These are phyloP conservation scores for Penicillium sp. DNA, from an alignment of 2,329 filamentous ascomycete species.

Conservation along the genomic window DNA sequence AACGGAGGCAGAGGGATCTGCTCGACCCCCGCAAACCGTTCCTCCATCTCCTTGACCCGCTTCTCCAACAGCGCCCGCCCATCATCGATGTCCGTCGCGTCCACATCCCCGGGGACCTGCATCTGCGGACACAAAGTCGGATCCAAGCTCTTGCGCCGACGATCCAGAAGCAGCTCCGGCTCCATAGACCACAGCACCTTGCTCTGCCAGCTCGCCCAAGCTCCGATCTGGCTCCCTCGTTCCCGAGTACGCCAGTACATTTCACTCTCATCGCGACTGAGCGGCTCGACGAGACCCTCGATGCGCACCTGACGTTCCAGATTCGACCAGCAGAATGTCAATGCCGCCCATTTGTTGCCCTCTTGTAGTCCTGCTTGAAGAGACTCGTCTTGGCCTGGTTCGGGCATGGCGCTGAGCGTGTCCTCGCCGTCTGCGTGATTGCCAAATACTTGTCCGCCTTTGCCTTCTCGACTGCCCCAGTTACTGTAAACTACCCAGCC, in stretches of 20 bases:
- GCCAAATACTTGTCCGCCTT: slow-evolving; percentile 36
- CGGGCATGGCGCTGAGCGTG: slow-evolving; percentile 50
- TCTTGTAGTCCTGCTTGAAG: slow-evolving; percentile 7
- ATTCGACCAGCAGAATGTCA: slow-evolving; percentile 85
- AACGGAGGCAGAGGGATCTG: slow-evolving; percentile 84
- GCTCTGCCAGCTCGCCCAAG: slow-evolving; percentile 88
- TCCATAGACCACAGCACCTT: slow-evolving; percentile 52
- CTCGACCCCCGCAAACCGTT: slow-evolving; percentile 63
- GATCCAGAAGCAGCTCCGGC: slow-evolving; percentile 18
- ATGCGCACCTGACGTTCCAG: slow-evolving; percentile 84
- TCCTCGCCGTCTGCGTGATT: slow-evolving; percentile 18
- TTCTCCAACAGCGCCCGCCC: slow-evolving; percentile 65
- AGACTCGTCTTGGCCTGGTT: slow-evolving; percentile 40
- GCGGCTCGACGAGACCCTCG: slow-evolving; percentile 63
- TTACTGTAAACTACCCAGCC: slow-evolving; percentile 94
- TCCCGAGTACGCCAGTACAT: slow-evolving; percentile 58
- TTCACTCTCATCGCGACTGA: slow-evolving; percentile 63
- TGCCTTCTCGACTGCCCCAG: slow-evolving; percentile 60
- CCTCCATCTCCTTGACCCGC: slow-evolving; percentile 68
- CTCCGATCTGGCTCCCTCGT: slow-evolving; percentile 73
- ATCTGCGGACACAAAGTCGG: too few relatives aligned
- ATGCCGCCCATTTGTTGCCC: slow-evolving; percentile 64
- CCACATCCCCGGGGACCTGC: slow-evolving; percentile 23
- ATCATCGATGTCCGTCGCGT: slow-evolving; percentile 46
- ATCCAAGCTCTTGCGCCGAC: slow-evolving; percentile 22